Base-by-base conservation (phyloP, 768 basidiomycete genomes). In the Phylloporus sp. region DNA sequence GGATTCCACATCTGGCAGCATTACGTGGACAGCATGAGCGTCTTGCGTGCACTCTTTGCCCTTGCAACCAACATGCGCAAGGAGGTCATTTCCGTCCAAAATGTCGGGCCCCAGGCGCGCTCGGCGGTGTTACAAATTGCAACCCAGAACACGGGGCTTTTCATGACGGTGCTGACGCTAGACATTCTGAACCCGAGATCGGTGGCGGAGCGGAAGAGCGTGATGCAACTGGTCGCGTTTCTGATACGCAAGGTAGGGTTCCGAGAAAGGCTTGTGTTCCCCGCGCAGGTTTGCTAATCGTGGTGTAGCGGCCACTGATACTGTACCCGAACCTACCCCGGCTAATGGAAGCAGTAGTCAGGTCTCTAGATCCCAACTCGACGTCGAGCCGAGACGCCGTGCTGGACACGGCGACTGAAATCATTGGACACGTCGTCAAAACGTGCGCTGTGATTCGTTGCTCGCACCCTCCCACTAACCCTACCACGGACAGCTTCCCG, bases 1-100 rank as follows among this genome's bases (percentile, higher is more conserved):
- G 95, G 95, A 0, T 98, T 97, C 64, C 80, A 86, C 40, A 83
- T 95, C 44, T 98, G 95, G 94, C 93, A 97, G 62, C 84, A 92
- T 58, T 93, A 94, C 59, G 78, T 94, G 52, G 94, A 98, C 58
- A 82, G 93, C 0, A 88, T 93, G 75, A 85, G 86, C 52, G 84
- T 97, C 49, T 73, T 98, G 16, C 85, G 95, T 6, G 80, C 86
- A 1, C 76, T 98, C 11, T 95, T 95, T 65, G 76, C 73, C 16
- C 76, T 97, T 23, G 87, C 93, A 0, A 92, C 92, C 4, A 82
- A 72, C 49, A 67, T 77, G 26, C 77, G 80, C 26, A 90, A 91
- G 57, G 87, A 90, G n/a, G 72, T 76, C 0, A 84, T 86, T 27
- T 78, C 76, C 4, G 58, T 80, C 5, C 84, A 88, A 53, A 86